These are phyloP conservation scores for Reticulascus tulasneorum DNA, from an alignment of 2,329 filamentous ascomycete species.

Conservation along the genomic window DNA sequence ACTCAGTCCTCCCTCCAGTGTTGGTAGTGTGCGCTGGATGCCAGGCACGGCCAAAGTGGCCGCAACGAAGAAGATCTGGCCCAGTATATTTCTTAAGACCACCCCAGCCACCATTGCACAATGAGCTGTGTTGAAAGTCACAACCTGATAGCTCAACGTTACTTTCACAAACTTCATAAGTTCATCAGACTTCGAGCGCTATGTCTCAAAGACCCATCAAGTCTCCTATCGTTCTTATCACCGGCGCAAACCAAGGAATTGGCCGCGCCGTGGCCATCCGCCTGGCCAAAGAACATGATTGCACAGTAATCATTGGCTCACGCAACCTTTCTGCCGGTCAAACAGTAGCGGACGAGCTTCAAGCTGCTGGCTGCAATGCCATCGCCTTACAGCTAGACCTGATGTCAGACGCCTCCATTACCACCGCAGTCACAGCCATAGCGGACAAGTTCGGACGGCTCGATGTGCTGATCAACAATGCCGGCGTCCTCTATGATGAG, in stretches of 20 bases:
- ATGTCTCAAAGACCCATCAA: too few relatives aligned
- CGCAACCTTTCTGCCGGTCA: constrained; percentile 22
- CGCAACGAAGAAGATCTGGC: too few relatives aligned
- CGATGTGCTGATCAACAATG: constrained; percentile 33
- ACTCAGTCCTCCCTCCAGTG: too few relatives aligned
- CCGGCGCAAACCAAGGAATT: constrained; percentile 10
- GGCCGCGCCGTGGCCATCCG: constrained; percentile 7
- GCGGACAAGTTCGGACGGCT: constrained; percentile 20
- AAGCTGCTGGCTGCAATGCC: constrained; percentile 17
- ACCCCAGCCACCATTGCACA: too few relatives aligned
- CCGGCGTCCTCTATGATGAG: constrained; percentile 24
- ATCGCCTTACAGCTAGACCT: constrained; percentile 23
- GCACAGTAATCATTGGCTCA: constrained; percentile 29
- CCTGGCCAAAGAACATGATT: constrained; percentile 21
- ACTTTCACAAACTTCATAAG: too few relatives aligned
- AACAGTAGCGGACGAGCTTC: constrained; percentile 19
- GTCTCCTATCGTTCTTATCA: constrained; percentile 9
- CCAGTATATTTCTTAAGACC: too few relatives aligned
- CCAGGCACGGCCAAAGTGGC: too few relatives aligned
- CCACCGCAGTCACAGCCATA: constrained; percentile 18
- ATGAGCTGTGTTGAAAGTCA: too few relatives aligned
- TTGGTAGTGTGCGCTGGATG: too few relatives aligned
- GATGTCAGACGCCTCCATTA: constrained; percentile 22
- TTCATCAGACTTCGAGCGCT: too few relatives aligned
- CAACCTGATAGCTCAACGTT: too few relatives aligned